These are phyloP conservation scores for Lathyrus tuberosus DNA, from an alignment of 306 rosid species.

Conservation along the genomic window DNA sequence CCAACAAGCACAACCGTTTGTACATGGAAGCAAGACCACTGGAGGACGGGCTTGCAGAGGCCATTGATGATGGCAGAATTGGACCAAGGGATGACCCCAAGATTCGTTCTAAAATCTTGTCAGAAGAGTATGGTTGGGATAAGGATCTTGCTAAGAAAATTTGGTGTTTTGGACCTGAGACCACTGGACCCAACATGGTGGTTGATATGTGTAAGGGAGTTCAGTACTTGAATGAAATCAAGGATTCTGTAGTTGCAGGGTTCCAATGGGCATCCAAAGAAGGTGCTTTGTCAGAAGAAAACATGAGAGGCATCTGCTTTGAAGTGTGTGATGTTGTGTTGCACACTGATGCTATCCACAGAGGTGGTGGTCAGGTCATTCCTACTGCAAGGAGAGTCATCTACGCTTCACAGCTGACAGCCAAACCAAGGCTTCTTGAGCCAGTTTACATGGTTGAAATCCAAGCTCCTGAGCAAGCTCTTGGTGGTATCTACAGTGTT, in stretches of 20 bases:
- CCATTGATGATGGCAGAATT: slow-evolving; percentile 74
- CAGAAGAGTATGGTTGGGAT: slow-evolving; percentile 78
- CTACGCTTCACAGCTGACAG: slow-evolving; percentile 72
- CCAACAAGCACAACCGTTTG: slow-evolving; percentile 85
- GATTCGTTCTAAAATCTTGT: slow-evolving; percentile 56
- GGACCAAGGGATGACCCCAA: slow-evolving; percentile 90
- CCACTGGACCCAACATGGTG: slow-evolving; percentile 83
- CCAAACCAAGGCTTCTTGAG: slow-evolving; percentile 83
- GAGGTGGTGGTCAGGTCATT: slow-evolving; percentile 86
- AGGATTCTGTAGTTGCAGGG: slow-evolving; percentile 80
- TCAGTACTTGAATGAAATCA: slow-evolving; percentile 77
- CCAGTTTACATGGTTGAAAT: slow-evolving; percentile 83
- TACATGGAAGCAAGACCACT: slow-evolving; percentile 73
- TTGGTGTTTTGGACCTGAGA: slow-evolving; percentile 93
- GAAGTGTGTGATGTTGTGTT: slow-evolving; percentile 78
- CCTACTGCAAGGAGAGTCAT: slow-evolving; percentile 83
- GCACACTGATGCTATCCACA: slow-evolving; percentile 80
- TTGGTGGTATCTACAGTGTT: slow-evolving; percentile 82
- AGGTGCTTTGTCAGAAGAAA: slow-evolving; percentile 78
- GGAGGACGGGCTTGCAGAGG: slow-evolving; percentile 80
- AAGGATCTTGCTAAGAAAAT: slow-evolving; percentile 85
- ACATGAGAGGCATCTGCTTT: slow-evolving; percentile 77
- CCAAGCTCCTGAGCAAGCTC: slow-evolving; percentile 83
- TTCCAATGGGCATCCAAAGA: slow-evolving; percentile 91
- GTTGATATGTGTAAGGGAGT: slow-evolving; percentile 92